These are phyloP conservation scores for Tolypocladium inflatum DNA, from an alignment of 2,329 filamentous ascomycete species.

Conservation along the genomic window DNA sequence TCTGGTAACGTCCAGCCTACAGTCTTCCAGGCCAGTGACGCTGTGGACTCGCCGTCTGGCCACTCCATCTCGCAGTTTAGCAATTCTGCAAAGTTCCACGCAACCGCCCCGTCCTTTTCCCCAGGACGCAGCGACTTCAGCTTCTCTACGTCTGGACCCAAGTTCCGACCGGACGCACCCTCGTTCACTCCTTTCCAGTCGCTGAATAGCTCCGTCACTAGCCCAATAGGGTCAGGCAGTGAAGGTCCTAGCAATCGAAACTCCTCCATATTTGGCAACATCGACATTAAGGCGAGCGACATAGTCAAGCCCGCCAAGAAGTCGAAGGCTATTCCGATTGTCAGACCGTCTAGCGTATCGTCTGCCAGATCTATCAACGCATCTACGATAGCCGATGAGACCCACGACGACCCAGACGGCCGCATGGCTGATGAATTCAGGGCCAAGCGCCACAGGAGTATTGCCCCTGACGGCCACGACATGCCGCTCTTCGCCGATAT, in stretches of 20 bases:
- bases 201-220: constrained; percentile 37
- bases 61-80: constrained; percentile 22
- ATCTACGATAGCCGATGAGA: constrained; percentile 9
- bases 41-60: constrained; percentile 6
- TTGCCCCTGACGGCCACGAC: constrained; percentile 57
- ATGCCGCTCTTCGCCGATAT: constrained; percentile 65
- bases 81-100: constrained; percentile 50
- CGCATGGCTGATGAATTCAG: constrained; percentile 56
- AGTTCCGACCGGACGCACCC: constrained; percentile 69
- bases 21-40: constrained; percentile 30
- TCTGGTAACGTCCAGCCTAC: constrained; percentile 38
- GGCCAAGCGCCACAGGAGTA: constrained; percentile 64
- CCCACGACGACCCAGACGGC: constrained; percentile 37
- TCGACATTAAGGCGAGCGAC: constrained; percentile 53
- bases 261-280: constrained; percentile 60
- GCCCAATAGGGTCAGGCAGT: constrained; percentile 31
- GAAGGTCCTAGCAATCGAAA: constrained; percentile 31
- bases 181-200: constrained; percentile 57
- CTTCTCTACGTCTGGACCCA: constrained; percentile 56
- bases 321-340: constrained; percentile 77
- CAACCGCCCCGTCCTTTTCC: constrained; percentile 60
- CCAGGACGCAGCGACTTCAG: constrained; percentile 57
- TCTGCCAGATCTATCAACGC: constrained; percentile 20
- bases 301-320: constrained; percentile 57
- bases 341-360: constrained; percentile 51